Evolutionary conservation across 768 basidiomycete genomes (phyloP).

Genomic region (Suillus spraguei): DNA sequence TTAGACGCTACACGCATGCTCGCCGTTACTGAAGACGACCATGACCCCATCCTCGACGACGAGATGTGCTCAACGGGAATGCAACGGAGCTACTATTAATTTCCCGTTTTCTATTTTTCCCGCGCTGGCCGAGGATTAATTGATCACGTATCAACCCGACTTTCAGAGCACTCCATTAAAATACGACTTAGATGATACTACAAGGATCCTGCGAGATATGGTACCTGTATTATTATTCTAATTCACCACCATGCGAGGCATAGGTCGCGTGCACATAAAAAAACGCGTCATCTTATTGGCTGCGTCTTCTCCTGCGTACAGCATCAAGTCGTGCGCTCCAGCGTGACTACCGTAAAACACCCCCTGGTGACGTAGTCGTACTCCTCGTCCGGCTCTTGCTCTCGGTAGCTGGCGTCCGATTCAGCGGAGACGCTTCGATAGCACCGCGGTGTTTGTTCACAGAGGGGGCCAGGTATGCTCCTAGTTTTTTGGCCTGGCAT

Average conservation of each 20-base stretch:
- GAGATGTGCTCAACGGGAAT: neutral
- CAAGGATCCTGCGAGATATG: neutral
- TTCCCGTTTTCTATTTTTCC: slow-evolving; percentile 11
- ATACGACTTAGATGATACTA: neutral
- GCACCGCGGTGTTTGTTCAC: slow-evolving; percentile 39
- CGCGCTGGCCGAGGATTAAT: slow-evolving; percentile 1
- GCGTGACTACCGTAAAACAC: slow-evolving; percentile 9
- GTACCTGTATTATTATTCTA: too few relatives aligned
- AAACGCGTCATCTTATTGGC: slow-evolving; percentile 6
- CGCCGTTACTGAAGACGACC: slow-evolving; percentile 19
- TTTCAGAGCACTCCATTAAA: neutral
- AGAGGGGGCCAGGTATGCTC: slow-evolving; percentile 36
- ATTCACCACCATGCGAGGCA: neutral
- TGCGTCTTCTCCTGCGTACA: neutral
- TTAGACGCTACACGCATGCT: slow-evolving; percentile 20
- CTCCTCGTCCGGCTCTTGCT: slow-evolving; percentile 30
- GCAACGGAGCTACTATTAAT: neutral
- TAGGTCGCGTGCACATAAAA: slow-evolving; percentile 6
- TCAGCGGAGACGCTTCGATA: slow-evolving; percentile 20
- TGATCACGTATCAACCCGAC: neutral
- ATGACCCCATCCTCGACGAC: slow-evolving; percentile 26
- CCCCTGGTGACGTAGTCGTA: slow-evolving; percentile 31
- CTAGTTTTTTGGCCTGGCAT: slow-evolving; percentile 34
- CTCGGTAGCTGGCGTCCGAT: slow-evolving; percentile 9
- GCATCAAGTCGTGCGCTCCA: neutral